Percentiles rank a stretch among this genome's conserved stretches.
Evolutionary conservation across 169 alveolate genomes (phyloP).

Genomic region (Plasmodium yoelii): DNA sequence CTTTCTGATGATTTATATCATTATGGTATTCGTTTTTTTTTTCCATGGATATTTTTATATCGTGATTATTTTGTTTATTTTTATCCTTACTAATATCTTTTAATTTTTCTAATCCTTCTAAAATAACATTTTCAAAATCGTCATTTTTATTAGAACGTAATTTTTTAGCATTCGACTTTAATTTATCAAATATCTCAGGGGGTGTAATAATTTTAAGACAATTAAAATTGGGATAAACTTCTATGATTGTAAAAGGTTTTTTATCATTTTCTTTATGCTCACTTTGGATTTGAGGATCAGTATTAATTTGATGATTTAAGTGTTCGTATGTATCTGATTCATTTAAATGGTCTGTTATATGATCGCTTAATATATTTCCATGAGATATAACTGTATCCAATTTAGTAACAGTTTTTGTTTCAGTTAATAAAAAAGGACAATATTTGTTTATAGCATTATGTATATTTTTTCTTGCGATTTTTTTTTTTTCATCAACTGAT

Average conservation of each 20-base stretch:
- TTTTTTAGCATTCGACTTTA: slow-evolving; percentile 38
- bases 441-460: slow-evolving; percentile 34
- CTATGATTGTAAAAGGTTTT: slow-evolving; percentile 3
- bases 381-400: slow-evolving; percentile 33
- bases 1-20: too few relatives aligned
- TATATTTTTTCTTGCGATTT: slow-evolving; percentile 37
- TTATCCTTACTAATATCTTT: slow-evolving; percentile 2
- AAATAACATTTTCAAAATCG: slow-evolving; percentile 33
- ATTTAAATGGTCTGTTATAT: neutral
- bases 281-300: neutral
- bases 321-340: too few relatives aligned
- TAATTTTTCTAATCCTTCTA: slow-evolving; percentile 12
- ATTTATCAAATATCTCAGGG: slow-evolving; percentile 16
- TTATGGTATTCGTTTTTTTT: neutral
- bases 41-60: neutral
- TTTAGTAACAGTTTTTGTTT: slow-evolving; percentile 30
- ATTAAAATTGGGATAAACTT: slow-evolving; percentile 38
- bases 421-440: slow-evolving; percentile 68
- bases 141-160: slow-evolving; percentile 22
- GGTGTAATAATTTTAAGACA: slow-evolving; percentile 47
- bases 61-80: neutral
- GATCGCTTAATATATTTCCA: slow-evolving; percentile 48
- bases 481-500: slow-evolving; percentile 5
- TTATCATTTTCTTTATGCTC: neutral
- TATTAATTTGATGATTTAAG: too few relatives aligned